A percentile compares a stretch with the other conserved stretches of the same genome.
Conservation (phyloP, 129 eudicot genomes). For the Centaurea solstitialis region DNA sequence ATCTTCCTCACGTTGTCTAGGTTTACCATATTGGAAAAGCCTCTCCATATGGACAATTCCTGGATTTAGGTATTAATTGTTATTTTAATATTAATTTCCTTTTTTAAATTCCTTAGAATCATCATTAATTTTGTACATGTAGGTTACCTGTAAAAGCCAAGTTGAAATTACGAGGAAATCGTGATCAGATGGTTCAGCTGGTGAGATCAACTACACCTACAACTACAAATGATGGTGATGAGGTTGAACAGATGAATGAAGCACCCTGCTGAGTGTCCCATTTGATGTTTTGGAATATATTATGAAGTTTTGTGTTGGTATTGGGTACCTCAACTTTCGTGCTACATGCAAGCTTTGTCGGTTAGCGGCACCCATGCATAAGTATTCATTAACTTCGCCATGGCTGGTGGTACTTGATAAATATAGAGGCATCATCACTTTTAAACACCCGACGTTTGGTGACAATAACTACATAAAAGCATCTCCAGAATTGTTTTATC, state of each 20-base stretch:
- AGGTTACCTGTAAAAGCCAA: not conserved
- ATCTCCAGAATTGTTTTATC: not conserved
- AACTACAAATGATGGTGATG: not conserved
- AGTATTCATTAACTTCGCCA: not conserved
- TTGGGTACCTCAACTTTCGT: not conserved
- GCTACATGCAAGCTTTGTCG: not conserved
- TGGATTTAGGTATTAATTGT: too few relatives aligned
- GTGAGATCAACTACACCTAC: too few relatives aligned
- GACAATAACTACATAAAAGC: not conserved
- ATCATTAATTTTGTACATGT: too few relatives aligned
- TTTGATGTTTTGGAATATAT: not conserved
- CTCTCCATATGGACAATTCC: not conserved
- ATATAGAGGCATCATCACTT: not conserved
- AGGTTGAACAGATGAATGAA: not conserved
- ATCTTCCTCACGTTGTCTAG: not conserved
- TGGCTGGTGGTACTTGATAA: not conserved
- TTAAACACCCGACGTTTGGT: not conserved
- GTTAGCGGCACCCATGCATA: not conserved
- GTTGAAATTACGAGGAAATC: too few relatives aligned
- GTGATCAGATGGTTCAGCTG: not conserved
- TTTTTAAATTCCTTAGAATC: too few relatives aligned
- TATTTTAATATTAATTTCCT: too few relatives aligned
- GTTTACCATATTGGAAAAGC: not conserved
- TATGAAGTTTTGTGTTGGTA: not conserved
- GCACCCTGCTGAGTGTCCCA: not conserved